These are phyloP conservation scores for Xylariaceae sp. DNA, from an alignment of 2,329 filamentous ascomycete species.

Conservation along the genomic window DNA sequence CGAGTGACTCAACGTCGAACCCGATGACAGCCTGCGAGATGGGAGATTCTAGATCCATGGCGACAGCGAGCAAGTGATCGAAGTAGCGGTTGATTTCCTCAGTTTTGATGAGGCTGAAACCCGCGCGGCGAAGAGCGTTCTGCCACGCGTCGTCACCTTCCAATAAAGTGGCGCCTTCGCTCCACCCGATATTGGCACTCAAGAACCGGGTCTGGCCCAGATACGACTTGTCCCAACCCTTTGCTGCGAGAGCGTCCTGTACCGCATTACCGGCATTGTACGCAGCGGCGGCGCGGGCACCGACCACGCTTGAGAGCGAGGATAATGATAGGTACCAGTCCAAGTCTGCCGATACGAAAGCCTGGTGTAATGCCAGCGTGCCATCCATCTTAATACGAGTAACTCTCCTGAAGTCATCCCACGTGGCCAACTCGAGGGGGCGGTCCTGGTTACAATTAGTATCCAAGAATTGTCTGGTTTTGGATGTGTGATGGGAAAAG, in stretches of 20 bases:
- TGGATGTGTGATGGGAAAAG: no score
- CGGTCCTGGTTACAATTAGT: slow-evolving; percentile 20
- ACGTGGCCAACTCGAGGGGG: slow-evolving; percentile 21
- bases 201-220: slow-evolving; percentile 16
- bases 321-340: slow-evolving; percentile 36
- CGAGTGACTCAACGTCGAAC: slow-evolving; percentile 14
- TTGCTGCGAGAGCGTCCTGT: slow-evolving; percentile 24
- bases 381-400: slow-evolving; percentile 20
- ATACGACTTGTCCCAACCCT: no score
- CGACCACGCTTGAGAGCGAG: slow-evolving; percentile 20
- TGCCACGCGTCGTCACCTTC: neutral
- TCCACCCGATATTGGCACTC: slow-evolving; percentile 23
- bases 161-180: slow-evolving; percentile 17
- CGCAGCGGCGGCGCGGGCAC: slow-evolving; percentile 22
- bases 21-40: slow-evolving; percentile 16
- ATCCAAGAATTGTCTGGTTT: no score
- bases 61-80: slow-evolving; percentile 14
- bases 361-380: slow-evolving; percentile 15
- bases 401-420: slow-evolving; percentile 12
- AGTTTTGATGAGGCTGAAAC: slow-evolving; percentile 7
- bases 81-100: slow-evolving; percentile 17
- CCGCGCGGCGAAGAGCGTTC: slow-evolving; percentile 13
- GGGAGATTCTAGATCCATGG: neutral
- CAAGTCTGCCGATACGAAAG: slow-evolving; percentile 16
- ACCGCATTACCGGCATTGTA: slow-evolving; percentile 29